Base-by-base conservation (phyloP, 2,329 filamentous ascomycete species). In the Coniochaeta hoffmannii region DNA sequence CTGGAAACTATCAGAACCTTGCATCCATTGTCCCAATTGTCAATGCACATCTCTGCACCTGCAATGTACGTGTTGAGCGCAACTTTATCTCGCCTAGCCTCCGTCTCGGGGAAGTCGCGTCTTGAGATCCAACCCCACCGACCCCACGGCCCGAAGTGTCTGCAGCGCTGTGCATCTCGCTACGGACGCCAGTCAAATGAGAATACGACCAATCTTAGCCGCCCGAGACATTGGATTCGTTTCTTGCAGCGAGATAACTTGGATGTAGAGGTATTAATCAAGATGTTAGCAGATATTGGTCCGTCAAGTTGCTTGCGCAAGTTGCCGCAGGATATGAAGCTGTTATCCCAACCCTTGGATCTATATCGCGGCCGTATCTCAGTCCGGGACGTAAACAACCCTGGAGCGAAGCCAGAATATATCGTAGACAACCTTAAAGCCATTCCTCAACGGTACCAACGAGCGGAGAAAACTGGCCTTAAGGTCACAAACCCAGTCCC, bases 71-170 rank as follows among this genome's bases (percentile, higher is more conserved):
- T 44, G 41, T 46, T 14, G 10, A 26, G 22, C 4, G 19, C 6
- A 28, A 46, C 3, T 12, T 46, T 26, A 15, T 46, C 22, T 46
- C 28, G 28, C 50, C 34, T 32, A 53, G 32, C 50, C 34, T 53
- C 31, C 28, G 34, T 31, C 49, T 51, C 49, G 32, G 49, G 49
- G 49, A 51, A 53, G 50, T 53, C 50, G 50, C 50, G 50, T 53
- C 50, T 53, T 28, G 34, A 53, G 50, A 14, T 51, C n/a, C n/a
- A 28, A 35, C 50, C 50, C 50, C 50, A 53, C 50, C 12, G 49
- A 30, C 49, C 26, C 50, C 11, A 28, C 50, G 31, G 26, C 26
- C 32, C 17, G 19, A 24, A 35, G 24, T 28, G 28, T 38, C 34
- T 38, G 17, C 10, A 38, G 34, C 31, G 34, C 14, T 31, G 14